Conservation (phyloP, 768 basidiomycete species). For the Auricularia heimuer region DNA sequence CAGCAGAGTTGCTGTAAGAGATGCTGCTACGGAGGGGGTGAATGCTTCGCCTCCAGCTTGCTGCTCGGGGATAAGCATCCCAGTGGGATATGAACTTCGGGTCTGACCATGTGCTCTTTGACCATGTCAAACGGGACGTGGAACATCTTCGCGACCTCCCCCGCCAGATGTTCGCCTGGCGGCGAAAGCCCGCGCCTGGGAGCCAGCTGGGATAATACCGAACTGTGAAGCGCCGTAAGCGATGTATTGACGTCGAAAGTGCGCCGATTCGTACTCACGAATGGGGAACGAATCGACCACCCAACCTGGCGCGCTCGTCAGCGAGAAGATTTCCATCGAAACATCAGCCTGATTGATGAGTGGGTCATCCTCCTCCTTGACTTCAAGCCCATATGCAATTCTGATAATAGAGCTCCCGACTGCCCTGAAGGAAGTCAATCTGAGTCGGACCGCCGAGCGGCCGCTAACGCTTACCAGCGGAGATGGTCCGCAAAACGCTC, state of each 20-base stretch:
- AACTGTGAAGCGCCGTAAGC: constrained; percentile 7
- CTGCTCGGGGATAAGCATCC: background rate
- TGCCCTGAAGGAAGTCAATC: background rate
- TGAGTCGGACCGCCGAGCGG: background rate
- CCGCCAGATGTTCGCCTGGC: constrained; percentile 8
- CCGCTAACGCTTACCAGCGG: background rate
- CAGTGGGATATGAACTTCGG: background rate
- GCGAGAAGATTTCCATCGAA: background rate
- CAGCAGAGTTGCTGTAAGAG: background rate
- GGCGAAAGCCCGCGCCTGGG: constrained; percentile 16
- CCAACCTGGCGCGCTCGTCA: constrained; percentile 1
- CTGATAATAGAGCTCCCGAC: constrained; percentile 9
- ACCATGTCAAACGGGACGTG: constrained; percentile 8
- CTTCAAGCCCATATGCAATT: constrained; percentile 16
- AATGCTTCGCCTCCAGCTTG: no score
- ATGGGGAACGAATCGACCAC: constrained; percentile 3
- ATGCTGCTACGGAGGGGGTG: background rate
- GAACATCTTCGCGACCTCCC: background rate
- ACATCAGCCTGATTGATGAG: constrained; percentile 7
- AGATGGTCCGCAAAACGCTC: background rate
- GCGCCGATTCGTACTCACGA: background rate
- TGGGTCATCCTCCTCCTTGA: constrained; percentile 11
- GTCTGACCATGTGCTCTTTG: constrained; percentile 9
- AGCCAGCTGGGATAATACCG: constrained; percentile 16
- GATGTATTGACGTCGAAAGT: background rate